Conservation (phyloP, 208 protist genomes). For the Leishmania martiniquensis region DNA sequence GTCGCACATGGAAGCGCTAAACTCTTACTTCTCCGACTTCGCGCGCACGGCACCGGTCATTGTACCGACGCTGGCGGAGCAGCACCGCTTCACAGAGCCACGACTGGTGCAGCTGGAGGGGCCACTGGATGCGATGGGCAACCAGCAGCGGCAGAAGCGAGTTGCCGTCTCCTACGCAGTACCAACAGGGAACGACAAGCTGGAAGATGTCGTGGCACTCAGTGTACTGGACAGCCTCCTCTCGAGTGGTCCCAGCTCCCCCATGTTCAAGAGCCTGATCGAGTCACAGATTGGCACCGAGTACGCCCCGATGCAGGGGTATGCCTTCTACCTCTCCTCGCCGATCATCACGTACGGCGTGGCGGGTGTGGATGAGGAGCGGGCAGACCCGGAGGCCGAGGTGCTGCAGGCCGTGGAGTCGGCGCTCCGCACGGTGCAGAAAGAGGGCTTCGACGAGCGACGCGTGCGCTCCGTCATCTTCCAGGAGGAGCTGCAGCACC, state of each 20-base stretch:
- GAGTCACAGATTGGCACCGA: constrained; percentile 88
- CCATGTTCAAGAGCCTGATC: constrained; percentile 90
- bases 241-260: constrained; percentile 81
- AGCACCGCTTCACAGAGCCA: constrained; percentile 52
- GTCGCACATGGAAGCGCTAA: constrained; percentile 65
- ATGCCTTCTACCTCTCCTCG: constrained; percentile 81
- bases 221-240: constrained; percentile 88
- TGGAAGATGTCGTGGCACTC: constrained; percentile 80
- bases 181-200: constrained; percentile 53
- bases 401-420: constrained; percentile 61
- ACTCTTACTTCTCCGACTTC: constrained; percentile 76
- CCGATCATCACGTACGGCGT: constrained; percentile 91
- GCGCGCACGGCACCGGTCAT: constrained; percentile 33
- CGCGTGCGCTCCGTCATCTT: constrained; percentile 88
- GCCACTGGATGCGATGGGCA: constrained; percentile 85
- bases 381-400: constrained; percentile 57
- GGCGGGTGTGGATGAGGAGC: constrained; percentile 78
- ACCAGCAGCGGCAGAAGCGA: constrained; percentile 77
- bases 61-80: constrained; percentile 63
- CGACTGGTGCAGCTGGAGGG: constrained; percentile 60
- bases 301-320: constrained; percentile 86
- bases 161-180: constrained; percentile 82
- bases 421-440: constrained; percentile 58
- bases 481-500: constrained; percentile 89
- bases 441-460: constrained; percentile 84